Evolutionary conservation across 73 alveolate genomes (phyloP), one percentile per base, ranked within the genome.

Genomic region (Paramecium pentaurelia): DNA sequence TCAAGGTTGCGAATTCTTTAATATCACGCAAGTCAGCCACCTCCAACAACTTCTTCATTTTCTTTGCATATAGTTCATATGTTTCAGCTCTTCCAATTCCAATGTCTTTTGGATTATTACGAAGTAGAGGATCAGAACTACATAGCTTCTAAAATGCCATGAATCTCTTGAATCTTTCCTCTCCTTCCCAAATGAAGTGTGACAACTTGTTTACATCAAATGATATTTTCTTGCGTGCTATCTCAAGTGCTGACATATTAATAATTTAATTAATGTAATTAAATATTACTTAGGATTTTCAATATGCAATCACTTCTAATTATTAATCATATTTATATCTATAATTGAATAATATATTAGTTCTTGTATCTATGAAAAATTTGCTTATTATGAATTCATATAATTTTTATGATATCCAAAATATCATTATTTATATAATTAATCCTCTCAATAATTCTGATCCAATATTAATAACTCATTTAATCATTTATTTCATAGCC

Each of bases 141-240:
- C 49, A 25, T 12, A 80, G 28, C 32, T 40, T 47, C 58, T 80
- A 80, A 49, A 80, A 80, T 20, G 47, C 37, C 71, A 25, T 25
- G 47, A 80, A 80, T 47, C 91, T 80, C 20, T 80, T 49, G 77
- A 40, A 49, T 22, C 73, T 42, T 54, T 80, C 91, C 12, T 80
- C 37, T 27, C 51, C 44, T 40, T 80, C 91, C 91, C 91, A 80
- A 27, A 80, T 28, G 49, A 42, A 45, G 91, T 42, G 91, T 1
- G 91, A 80, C 45, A 80, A 8, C 75, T 80, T 80, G 0, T 22
- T 42, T 3, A 47, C 58, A 27, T 80, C 73, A 42, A 80, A 80
- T 42, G 71, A 25, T 44, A 47, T 49, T 44, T 80, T 80, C 71
- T 49, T 80, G 91, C 91, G 91, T 80, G 91, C 91, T 40, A 80